These are phyloP conservation scores for Scolecobasidium constrictum DNA, from an alignment of 2,329 filamentous ascomycete genomes.

Conservation along the genomic window DNA sequence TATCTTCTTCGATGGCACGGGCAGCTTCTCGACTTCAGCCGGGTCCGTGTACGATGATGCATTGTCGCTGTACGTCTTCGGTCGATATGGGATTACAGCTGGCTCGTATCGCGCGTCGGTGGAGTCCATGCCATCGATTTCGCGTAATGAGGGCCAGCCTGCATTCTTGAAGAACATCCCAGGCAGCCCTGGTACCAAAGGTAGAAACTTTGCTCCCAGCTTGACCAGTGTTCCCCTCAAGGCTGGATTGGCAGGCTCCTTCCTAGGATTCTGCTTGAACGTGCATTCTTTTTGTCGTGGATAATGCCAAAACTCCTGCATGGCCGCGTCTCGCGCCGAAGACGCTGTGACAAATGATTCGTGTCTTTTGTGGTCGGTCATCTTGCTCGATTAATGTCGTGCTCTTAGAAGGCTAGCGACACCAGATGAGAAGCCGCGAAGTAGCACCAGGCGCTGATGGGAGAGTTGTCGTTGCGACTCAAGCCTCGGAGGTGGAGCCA, in stretches of 20 bases:
- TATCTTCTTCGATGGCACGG: constrained; percentile 30
- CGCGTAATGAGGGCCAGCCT: constrained; percentile 48
- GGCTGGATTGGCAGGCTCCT: constrained; percentile 6
- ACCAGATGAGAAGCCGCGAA: too few species aligned
- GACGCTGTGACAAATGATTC: too few species aligned
- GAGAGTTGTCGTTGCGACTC: too few species aligned
- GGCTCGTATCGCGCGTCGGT: constrained; percentile 46
- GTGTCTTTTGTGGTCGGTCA: too few species aligned
- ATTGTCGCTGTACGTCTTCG: constrained; percentile 12
- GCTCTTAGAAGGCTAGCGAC: too few species aligned
- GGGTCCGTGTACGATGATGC: constrained; percentile 15
- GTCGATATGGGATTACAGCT: constrained; percentile 39
- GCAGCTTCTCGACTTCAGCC: neutral
- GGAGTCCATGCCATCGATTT: constrained; percentile 43
- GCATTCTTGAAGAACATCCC: constrained; percentile 55
- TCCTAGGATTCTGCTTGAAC: neutral
- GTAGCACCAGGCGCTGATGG: too few species aligned
- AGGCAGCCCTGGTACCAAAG: constrained; percentile 3
- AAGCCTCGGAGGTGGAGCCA: neutral
- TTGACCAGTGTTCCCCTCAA: constrained; percentile 5
- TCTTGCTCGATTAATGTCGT: too few species aligned
- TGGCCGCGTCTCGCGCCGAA: neutral
- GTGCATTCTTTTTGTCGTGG: constrained; percentile 1
- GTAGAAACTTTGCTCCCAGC: neutral
- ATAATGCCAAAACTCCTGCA: constrained; percentile 1